Conservation (phyloP, 2,329 filamentous ascomycete genomes). For the Didymella pomorum region DNA sequence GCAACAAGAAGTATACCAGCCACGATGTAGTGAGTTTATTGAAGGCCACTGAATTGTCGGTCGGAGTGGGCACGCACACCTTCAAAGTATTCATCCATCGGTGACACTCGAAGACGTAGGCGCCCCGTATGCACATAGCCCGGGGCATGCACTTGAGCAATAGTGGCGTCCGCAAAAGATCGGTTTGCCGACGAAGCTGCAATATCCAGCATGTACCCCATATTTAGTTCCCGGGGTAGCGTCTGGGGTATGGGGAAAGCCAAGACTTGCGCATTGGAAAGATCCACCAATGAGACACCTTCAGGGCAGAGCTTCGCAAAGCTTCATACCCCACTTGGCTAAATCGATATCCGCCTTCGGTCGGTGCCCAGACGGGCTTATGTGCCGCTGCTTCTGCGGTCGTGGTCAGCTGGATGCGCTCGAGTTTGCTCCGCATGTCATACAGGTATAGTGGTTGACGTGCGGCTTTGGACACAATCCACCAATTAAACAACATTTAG, state of each 20-base stretch:
- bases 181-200: background rate
- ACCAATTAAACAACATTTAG: background rate
- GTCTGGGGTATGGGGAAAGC: conserved; percentile 17
- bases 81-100: background rate
- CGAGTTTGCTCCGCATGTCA: background rate
- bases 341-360: too few relatives aligned
- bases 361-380: background rate
- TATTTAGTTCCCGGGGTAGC: conserved; percentile 4
- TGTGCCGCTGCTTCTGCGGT: too few relatives aligned
- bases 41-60: background rate
- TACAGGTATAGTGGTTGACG: background rate
- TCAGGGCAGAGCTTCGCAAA: conserved; percentile 3
- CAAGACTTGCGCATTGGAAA: conserved; percentile 7
- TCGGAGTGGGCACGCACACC: background rate
- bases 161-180: background rate
- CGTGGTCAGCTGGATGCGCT: background rate
- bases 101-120: background rate
- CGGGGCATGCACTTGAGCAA: background rate
- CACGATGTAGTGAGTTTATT: background rate
- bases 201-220: conserved; percentile 2
- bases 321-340: conserved; percentile 4
- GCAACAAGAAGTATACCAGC: too few relatives aligned
- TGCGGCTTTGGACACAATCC: background rate
- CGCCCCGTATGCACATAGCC: background rate
- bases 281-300: conserved; percentile 14